Base-by-base conservation (phyloP, 2,329 filamentous ascomycete species). In the Plenodomus tracheiphilus region DNA sequence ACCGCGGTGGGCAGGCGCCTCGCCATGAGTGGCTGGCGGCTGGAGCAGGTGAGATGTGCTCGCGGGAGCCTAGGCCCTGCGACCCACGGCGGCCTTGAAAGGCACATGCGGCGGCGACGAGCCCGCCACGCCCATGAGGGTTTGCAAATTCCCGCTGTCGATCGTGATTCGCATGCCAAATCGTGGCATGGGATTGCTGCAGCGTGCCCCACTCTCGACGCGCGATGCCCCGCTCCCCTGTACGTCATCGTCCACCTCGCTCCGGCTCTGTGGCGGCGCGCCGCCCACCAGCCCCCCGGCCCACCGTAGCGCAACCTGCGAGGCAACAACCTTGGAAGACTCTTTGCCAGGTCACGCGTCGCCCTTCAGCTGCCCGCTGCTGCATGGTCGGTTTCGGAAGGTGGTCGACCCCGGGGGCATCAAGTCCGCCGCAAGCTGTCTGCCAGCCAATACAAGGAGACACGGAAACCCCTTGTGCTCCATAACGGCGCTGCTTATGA, bases 101-200 rank as follows among this genome's bases (percentile, higher is more conserved):
- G 42, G 37, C 32, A 41, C 50, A 46, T 51, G 45, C 37, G 36
- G 35, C 35, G 22, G 22, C 22, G 22, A 30, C 35, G 32, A 43
- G 48, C 43, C 43, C 46, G 46, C 45, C 44, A 39, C 42, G 36
- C 36, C 35, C 28, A 44, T 32, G 17, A 42, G 41, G 49, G 46
- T 42, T 42, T 46, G 39, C 35, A 37, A 39, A 51, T 49, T 53
- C 6, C 41, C 44, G 37, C 50, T 58, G 53, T 37, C 43, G 54
- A 58, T 58, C 55, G 49, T 41, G 46, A 49, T 47, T 47, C 37
- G n/a, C 49, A 54, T 51, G 47, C n/a, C 40, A 17, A 45, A 53
- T 56, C 50, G 50, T 38, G 46, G 47, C 51, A 51, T 51, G 41
- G 40, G 43, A 22, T 30, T 42, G 36, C 39, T n/a, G 37, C 11